Percentiles rank a stretch among this genome's conserved stretches.
Evolutionary conservation across 2,329 filamentous ascomycete genomes (phyloP).

Genomic region (Colletotrichum eremochloae): DNA sequence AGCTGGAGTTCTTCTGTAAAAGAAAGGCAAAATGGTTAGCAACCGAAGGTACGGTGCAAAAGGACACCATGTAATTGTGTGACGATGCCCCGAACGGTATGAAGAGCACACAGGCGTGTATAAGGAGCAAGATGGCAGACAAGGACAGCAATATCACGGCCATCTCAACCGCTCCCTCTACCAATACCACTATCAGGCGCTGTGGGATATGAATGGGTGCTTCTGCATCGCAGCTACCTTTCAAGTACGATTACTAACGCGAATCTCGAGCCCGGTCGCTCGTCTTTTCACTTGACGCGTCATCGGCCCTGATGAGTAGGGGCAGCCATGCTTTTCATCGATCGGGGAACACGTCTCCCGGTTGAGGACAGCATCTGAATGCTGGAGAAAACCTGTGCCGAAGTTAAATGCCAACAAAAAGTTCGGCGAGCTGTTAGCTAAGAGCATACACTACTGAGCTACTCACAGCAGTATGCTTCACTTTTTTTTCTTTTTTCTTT

Average conservation of each 20-base stretch:
- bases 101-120: not conserved
- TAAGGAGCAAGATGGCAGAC: not conserved
- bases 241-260: not conserved
- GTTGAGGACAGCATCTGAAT: no score
- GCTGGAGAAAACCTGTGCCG: conserved; percentile 5
- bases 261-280: not conserved
- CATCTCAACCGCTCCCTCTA: not conserved
- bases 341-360: conserved; percentile 3
- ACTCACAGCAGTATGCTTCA: not conserved
- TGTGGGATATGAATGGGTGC: not conserved
- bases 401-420: conserved; percentile 10
- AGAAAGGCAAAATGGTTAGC: conserved; percentile 9
- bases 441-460: not conserved
- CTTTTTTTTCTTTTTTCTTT: no score
- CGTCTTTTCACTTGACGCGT: not conserved
- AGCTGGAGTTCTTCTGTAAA: conserved; percentile 7
- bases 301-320: conserved; percentile 3
- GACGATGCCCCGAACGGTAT: not conserved
- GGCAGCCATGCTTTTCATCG: not conserved
- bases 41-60: conserved; percentile 2
- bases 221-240: not conserved
- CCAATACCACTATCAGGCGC: no score
- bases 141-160: not conserved
- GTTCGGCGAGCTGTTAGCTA: not conserved
- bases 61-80: not conserved